phyloP scores from a whole-genome alignment of 163 green algal genomes.

The Chloromonas sp. region DNA sequence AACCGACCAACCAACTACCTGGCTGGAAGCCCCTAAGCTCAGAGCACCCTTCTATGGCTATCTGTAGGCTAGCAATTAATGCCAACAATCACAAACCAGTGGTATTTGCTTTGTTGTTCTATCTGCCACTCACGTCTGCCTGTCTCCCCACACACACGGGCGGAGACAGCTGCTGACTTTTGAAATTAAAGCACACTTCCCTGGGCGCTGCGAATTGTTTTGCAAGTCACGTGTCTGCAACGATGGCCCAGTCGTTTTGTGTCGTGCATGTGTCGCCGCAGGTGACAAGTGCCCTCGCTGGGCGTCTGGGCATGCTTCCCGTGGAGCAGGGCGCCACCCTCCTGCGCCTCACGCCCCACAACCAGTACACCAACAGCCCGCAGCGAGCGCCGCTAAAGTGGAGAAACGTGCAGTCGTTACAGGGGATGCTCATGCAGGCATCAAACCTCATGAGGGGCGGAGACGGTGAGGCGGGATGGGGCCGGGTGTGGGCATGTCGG shows the following conservation, averaged over 20 bases:
- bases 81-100: too few relatives aligned
- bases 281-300: constrained; percentile 49
- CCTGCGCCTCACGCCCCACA: constrained; percentile 63
- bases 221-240: too few relatives aligned
- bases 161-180: too few relatives aligned
- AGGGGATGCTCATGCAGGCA: constrained; percentile 5
- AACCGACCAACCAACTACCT: too few relatives aligned
- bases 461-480: background rate
- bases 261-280: constrained; percentile 4
- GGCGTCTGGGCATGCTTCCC: constrained; percentile 49
- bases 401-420: constrained; percentile 5
- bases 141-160: too few relatives aligned
- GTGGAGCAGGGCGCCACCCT: constrained; percentile 32
- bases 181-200: too few relatives aligned
- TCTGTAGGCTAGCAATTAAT: too few relatives aligned
- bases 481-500: background rate
- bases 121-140: too few relatives aligned
- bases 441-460: background rate
- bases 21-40: too few relatives aligned
- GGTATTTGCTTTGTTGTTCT: too few relatives aligned
- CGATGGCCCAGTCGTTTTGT: background rate
- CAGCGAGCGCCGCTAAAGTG: constrained; percentile 63
- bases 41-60: too few relatives aligned
- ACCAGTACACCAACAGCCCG: constrained; percentile 60
- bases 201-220: too few relatives aligned